A percentile compares a stretch with the other conserved stretches of the same genome.
phyloP scores from a whole-genome alignment of 129 eudicot genomes.

The Flaveria robusta region DNA sequence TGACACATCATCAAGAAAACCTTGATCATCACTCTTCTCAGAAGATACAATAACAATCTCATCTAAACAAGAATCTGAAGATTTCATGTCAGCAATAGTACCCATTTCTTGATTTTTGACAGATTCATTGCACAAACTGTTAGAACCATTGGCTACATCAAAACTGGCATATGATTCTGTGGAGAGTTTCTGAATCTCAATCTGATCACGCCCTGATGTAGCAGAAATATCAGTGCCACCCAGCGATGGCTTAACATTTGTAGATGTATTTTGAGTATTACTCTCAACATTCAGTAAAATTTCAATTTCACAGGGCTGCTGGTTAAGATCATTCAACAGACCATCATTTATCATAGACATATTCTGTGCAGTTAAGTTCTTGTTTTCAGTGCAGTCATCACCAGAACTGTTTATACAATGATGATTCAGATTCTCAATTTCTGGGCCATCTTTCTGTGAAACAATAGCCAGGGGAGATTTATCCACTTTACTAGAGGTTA shows the following conservation, averaged over 20 bases:
- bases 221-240: slow-evolving; percentile 27
- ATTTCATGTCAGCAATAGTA: slow-evolving; percentile 18
- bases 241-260: slow-evolving; percentile 25
- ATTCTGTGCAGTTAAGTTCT: slow-evolving; percentile 18
- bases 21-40: slow-evolving; percentile 26
- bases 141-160: slow-evolving; percentile 20
- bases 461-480: slow-evolving; percentile 24
- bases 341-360: slow-evolving; percentile 27
- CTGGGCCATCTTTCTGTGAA: slow-evolving; percentile 34
- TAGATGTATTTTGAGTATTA: slow-evolving; percentile 32
- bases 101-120: slow-evolving; percentile 28
- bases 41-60: slow-evolving; percentile 22
- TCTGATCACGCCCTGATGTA: slow-evolving; percentile 32
- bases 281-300: slow-evolving; percentile 31
- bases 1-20: slow-evolving; percentile 22
- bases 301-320: slow-evolving; percentile 36
- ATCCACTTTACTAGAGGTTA: slow-evolving; percentile 14
- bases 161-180: slow-evolving; percentile 24
- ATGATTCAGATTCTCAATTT: slow-evolving; percentile 20
- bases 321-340: slow-evolving; percentile 26
- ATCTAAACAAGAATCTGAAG: slow-evolving; percentile 23
- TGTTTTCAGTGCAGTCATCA: slow-evolving; percentile 24
- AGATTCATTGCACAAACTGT: slow-evolving; percentile 26
- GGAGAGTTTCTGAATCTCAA: slow-evolving; percentile 27
- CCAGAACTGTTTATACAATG: slow-evolving; percentile 15